Conservation (phyloP, 129 eudicot species). For the Saussurea involucrata region DNA sequence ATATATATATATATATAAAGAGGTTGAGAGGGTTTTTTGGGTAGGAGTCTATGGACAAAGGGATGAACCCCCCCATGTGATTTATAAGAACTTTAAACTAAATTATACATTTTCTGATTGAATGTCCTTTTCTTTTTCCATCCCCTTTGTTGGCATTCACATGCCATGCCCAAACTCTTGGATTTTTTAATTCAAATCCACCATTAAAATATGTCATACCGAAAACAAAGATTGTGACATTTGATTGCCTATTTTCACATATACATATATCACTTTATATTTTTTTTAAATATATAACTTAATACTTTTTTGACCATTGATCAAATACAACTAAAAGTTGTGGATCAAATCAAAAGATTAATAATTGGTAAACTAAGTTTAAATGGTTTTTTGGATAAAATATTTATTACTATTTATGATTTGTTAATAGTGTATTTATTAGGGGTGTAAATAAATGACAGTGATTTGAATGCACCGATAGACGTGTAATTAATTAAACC, state of each 20-base stretch:
- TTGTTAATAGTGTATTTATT: too few relatives aligned
- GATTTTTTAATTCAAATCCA: constrained; percentile 5
- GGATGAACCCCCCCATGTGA: constrained; percentile 47
- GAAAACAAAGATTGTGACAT: constrained; percentile 20
- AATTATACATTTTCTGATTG: constrained; percentile 37
- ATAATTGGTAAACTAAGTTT: background rate
- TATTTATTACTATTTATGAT: too few relatives aligned
- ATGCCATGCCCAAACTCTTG: constrained; percentile 32
- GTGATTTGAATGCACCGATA: too few relatives aligned
- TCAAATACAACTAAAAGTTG: background rate
- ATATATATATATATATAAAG: background rate
- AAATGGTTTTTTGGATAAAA: too few relatives aligned
- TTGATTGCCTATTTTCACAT: constrained; percentile 16
- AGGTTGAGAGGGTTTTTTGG: background rate
- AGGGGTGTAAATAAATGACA: too few relatives aligned
- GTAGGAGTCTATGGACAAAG: constrained; percentile 16
- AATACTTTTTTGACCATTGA: background rate
- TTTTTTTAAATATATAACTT: too few relatives aligned
- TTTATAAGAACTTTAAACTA: constrained; percentile 35
- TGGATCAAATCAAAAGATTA: background rate
- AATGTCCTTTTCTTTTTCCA: constrained; percentile 39
- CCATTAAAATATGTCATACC: constrained; percentile 11
- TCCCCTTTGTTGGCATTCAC: constrained; percentile 40
- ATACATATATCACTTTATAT: background rate
- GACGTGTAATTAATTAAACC: too few relatives aligned